Evolutionary conservation across 1,139 yeast species (phyloP), one percentile per base, ranked within the genome.

Genomic region (Saccharomyces hybrid): DNA sequence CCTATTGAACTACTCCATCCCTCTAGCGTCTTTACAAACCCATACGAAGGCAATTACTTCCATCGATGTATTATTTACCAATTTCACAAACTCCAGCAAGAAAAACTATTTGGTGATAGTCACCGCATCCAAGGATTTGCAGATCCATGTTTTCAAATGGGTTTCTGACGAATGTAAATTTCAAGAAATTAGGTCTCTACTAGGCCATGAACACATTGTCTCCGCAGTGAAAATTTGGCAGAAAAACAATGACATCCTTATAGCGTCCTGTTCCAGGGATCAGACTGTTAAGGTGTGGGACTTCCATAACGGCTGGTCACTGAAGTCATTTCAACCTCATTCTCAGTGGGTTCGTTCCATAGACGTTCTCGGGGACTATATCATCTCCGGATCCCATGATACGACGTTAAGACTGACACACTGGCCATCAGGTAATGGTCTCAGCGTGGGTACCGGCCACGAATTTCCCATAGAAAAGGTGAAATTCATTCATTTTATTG

Each of bases 171-270:
- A 76, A 8, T 70, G 75, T 23, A 72, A 75, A 4, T 80, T 80
- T 62, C 76, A 77, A 49, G 83, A 85, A 51, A 69, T 83, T 2
- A 76, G 89, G 50, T 83, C 90, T 0, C 72, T 91, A 23, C 73
- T 83, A 0, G 97, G 97, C n/a, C 98, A 91, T 70, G 96, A 90
- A 58, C 97, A 90, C 69, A 83, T 95, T 2, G 83, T 91, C 0
- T 86, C 96, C 0, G 75, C 83, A 1, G 73, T 88, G 11, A 73
- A 75, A 27, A 86, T 87, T 5, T 56, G 59, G 56, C 51, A 54
- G 20, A 55, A 54, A 11, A 52, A 56, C 14, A 52, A 54, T 4
- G 59, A 59, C 11, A 47, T 54, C 7, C 54, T 56, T 44, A 69
- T 89, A 27, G 81, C 86, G 51, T 83, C 91, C 3, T 88, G 84